A percentile compares a stretch with the other conserved stretches of the same genome.
phyloP scores from a whole-genome alignment of 2,329 filamentous ascomycete species.

The Calonectria hawksworthii region DNA sequence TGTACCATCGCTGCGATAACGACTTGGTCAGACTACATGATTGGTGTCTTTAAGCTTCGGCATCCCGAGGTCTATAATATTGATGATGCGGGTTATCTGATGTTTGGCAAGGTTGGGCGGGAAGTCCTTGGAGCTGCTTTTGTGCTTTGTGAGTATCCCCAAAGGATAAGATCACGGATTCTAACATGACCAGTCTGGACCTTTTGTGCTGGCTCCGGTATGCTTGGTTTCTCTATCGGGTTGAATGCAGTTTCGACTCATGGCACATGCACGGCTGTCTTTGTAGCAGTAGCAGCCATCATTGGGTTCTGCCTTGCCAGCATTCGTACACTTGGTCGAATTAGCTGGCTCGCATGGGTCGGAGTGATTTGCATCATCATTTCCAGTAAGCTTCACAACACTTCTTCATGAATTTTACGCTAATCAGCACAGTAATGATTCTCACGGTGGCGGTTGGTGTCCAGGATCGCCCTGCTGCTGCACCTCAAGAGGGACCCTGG shows the following conservation, averaged over 20 bases:
- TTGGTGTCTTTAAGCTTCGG: constrained; percentile 63
- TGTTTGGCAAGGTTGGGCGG: constrained; percentile 61
- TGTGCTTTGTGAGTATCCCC: constrained; percentile 47
- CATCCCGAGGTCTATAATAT: constrained; percentile 66
- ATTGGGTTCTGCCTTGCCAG: not conserved
- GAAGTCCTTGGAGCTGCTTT: constrained; percentile 54
- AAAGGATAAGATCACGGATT: not conserved
- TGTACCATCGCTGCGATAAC: constrained; percentile 56
- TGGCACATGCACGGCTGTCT: constrained; percentile 1
- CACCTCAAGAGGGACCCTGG: constrained; percentile 39
- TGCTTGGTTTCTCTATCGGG: constrained; percentile 11
- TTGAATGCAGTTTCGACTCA: constrained; percentile 4
- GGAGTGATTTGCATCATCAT: constrained; percentile 18
- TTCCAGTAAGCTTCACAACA: constrained; percentile 19
- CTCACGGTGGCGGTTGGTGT: constrained; percentile 39
- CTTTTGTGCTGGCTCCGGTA: constrained; percentile 8
- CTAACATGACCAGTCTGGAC: not conserved
- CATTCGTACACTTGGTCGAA: constrained; percentile 12
- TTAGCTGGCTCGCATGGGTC: constrained; percentile 6
- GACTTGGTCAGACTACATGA: constrained; percentile 62
- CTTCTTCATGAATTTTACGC: not conserved
- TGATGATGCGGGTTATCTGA: constrained; percentile 62
- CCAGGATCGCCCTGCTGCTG: constrained; percentile 34
- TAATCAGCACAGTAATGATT: constrained; percentile 26
- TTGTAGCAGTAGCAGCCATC: constrained; percentile 4